These are phyloP conservation scores for Ophiostoma sp. DNA, from an alignment of 2,329 filamentous ascomycete species.

Conservation along the genomic window DNA sequence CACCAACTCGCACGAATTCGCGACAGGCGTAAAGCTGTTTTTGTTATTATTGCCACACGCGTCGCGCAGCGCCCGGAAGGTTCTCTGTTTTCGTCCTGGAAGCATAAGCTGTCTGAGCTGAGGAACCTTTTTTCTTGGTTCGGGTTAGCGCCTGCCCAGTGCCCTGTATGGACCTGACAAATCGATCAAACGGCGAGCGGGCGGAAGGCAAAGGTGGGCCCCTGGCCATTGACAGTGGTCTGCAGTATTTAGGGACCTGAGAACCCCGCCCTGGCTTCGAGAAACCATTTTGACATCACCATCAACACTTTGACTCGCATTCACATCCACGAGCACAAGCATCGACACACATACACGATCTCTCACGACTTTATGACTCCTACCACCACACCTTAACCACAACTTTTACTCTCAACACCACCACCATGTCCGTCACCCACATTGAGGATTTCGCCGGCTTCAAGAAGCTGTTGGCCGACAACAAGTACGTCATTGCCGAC, in stretches of 20 bases:
- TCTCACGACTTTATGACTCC: neutral
- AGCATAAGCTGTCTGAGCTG: neutral
- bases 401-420: neutral
- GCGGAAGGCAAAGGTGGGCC: neutral
- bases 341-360: neutral
- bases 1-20: neutral
- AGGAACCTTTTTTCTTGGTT: neutral
- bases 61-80: neutral
- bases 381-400: neutral
- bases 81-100: neutral
- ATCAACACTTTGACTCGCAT: no score
- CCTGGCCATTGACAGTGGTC: no score
- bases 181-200: slow-evolving; percentile 3
- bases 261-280: neutral
- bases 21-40: neutral
- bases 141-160: neutral
- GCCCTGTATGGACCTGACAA: slow-evolving; percentile 12
- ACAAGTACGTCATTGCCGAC: slow-evolving; percentile 56
- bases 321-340: neutral
- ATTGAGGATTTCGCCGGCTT: slow-evolving; percentile 50
- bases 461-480: slow-evolving; percentile 48
- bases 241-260: slow-evolving; percentile 16
- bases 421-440: slow-evolving; percentile 36
- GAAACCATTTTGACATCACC: neutral
- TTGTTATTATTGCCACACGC: neutral